Evolutionary conservation across 2,329 filamentous ascomycete genomes (phyloP).

Genomic region (Curvularia sp.): DNA sequence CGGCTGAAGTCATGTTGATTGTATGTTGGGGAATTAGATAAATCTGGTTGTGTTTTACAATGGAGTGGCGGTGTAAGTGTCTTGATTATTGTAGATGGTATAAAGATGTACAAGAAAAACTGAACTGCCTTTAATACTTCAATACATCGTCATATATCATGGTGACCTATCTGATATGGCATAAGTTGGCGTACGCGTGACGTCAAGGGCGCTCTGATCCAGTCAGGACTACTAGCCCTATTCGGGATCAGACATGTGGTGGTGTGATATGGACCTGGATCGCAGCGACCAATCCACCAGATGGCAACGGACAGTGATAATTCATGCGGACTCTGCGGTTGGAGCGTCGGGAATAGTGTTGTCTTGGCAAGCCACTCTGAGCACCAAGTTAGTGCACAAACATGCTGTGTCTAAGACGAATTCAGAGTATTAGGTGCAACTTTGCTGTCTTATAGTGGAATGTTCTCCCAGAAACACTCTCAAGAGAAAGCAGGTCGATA

Average conservation of each 20-base stretch:
- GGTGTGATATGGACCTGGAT: constrained; percentile 1
- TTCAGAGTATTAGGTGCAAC: not conserved
- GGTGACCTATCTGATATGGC: constrained; percentile 14
- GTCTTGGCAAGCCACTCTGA: constrained; percentile 1
- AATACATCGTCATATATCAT: constrained; percentile 10
- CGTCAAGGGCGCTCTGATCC: constrained; percentile 20
- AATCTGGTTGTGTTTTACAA: not conserved
- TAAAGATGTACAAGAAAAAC: not conserved
- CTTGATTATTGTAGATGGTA: not conserved
- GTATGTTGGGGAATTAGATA: not conserved
- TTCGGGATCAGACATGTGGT: not conserved
- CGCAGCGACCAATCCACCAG: not conserved
- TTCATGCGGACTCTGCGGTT: constrained; percentile 6
- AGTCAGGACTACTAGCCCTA: constrained; percentile 9
- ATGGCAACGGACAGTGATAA: constrained; percentile 1
- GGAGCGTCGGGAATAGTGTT: constrained; percentile 5
- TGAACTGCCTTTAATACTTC: constrained; percentile 6
- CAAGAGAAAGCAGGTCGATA: not conserved
- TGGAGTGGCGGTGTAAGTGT: not conserved
- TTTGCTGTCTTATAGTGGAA: not conserved
- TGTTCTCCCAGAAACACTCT: not conserved
- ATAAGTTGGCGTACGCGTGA: constrained; percentile 26
- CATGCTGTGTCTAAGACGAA: not conserved
- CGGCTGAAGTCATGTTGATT: constrained; percentile 24
- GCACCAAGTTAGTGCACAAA: not conserved